phyloP scores from a whole-genome alignment of 2,329 filamentous ascomycete species.

The Aspergillus sp. region DNA sequence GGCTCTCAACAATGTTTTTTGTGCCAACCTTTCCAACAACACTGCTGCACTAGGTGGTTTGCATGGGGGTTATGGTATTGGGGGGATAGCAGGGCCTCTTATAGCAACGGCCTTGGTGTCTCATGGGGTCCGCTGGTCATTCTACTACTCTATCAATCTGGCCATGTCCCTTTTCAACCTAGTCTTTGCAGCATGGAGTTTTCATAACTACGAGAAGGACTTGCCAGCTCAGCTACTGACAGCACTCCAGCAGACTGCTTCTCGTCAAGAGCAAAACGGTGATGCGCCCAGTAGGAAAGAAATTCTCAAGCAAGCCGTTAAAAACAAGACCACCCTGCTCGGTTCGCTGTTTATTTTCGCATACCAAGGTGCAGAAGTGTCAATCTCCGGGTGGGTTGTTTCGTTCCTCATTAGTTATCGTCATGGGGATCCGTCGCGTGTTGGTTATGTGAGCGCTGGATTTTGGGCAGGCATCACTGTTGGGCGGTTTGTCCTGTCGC shows the following conservation, averaged over 20 bases:
- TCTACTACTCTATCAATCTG: constrained; percentile 67
- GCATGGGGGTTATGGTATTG: constrained; percentile 50
- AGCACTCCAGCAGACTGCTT: constrained; percentile 40
- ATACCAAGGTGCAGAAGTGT: constrained; percentile 81
- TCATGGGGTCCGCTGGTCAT: constrained; percentile 57
- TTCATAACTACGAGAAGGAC: constrained; percentile 66
- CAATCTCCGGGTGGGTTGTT: constrained; percentile 81
- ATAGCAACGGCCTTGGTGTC: constrained; percentile 71
- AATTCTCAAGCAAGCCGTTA: constrained; percentile 45
- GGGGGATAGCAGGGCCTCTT: constrained; percentile 62
- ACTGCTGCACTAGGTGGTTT: constrained; percentile 43
- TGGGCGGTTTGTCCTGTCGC: constrained; percentile 67
- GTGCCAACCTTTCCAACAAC: constrained; percentile 48
- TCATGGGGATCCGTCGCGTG: constrained; percentile 61
- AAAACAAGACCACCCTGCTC: constrained; percentile 60
- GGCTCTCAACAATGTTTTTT: constrained; percentile 54
- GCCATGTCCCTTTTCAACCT: constrained; percentile 54
- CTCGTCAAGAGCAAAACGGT: constrained; percentile 27
- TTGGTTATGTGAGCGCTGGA: constrained; percentile 74
- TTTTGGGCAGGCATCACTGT: constrained; percentile 70
- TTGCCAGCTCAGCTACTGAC: constrained; percentile 35
- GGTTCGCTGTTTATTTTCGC: constrained; percentile 79
- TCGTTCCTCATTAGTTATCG: constrained; percentile 74
- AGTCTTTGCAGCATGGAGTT: constrained; percentile 61
- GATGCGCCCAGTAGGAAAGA: constrained; percentile 21